Base-by-base conservation (phyloP, 192 early-diverging fungal genomes). In the Umbelopsis vinacea region DNA sequence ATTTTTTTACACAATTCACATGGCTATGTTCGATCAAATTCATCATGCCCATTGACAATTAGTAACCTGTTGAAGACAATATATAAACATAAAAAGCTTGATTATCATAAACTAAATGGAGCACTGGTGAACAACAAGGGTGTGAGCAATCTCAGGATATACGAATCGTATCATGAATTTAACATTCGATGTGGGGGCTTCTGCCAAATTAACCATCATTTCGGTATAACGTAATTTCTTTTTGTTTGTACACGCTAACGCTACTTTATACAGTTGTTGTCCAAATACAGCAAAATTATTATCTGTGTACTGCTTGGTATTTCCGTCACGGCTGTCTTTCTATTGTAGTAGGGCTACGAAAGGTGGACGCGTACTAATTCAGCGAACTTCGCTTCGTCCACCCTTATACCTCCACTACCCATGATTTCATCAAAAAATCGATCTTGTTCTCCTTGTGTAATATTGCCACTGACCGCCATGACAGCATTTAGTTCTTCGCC, bases 401-500 rank as follows among this genome's bases (percentile, higher is more conserved):
- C 57, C 33, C 67, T 43, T 43, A 72, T 66, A n/a, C 72, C 54
- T 19, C 52, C 67, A 14, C 26, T 54, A 40, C 77, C 77, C 35
- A 80, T 53, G 24, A 80, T 67, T 19, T 81, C 79, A 55, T 77
- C 66, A 55, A 81, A 81, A 11, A 81, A 81, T 7, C 57, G 75
- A 19, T 81, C 73, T 63, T 81, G 72, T 50, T 77, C 79, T 7
- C 72, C 79, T 33, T 74, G 57, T 15, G 79, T 77, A 45, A 81
- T 77, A 66, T 74, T 46, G 2, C 79, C 79, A 70, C 71, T 74
- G 21, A 77, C 75, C 14, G 75, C 79, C 46, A 81, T 46, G 19
- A 75, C 79, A 22, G 79, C 79, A 23, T 74, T 77, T 22, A 75
- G 70, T 66, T 81, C 75, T 57, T 81, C 76, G 1, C 75, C 79